Evolutionary conservation across 1,284 basidiomycete species (phyloP).

Genomic region (Tylopilus sp.): DNA sequence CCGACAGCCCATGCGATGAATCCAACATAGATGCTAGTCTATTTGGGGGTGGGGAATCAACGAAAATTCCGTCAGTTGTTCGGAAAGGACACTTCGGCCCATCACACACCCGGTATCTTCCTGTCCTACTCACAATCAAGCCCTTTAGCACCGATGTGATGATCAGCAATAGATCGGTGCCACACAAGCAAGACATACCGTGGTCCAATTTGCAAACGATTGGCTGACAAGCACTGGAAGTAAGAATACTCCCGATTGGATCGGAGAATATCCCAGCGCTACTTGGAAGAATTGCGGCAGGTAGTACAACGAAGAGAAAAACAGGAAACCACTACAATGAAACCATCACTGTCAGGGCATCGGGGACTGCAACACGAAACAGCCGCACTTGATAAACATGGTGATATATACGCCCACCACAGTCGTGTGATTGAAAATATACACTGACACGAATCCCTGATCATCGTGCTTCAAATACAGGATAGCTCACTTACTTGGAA

Average conservation of each 20-base stretch:
- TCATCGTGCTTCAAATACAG: background rate
- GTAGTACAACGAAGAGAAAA: conserved; percentile 62
- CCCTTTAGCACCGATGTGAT: conserved; percentile 43
- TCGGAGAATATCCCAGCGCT: conserved; percentile 50
- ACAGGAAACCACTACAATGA: conserved; percentile 50
- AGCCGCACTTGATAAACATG: conserved; percentile 61
- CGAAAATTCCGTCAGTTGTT: background rate
- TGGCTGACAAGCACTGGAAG: conserved; percentile 50
- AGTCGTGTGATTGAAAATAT: conserved; percentile 71
- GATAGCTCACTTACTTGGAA: conserved; percentile 53
- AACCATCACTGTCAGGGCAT: background rate
- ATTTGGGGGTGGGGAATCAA: background rate
- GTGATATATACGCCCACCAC: conserved; percentile 67
- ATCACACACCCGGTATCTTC: conserved; percentile 55
- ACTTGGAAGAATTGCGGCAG: conserved; percentile 78
- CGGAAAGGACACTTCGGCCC: background rate
- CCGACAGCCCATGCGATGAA: conserved; percentile 72
- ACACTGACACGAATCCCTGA: conserved; percentile 42
- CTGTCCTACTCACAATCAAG: conserved; percentile 62
- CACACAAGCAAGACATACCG: conserved; percentile 41
- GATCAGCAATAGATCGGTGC: background rate
- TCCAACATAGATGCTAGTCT: conserved; percentile 63
- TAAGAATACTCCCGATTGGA: conserved; percentile 33
- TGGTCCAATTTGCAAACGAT: conserved; percentile 53
- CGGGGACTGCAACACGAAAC: background rate